Evolutionary conservation across 345 rosid genomes (phyloP).

Genomic region (Citropsis articulata): DNA sequence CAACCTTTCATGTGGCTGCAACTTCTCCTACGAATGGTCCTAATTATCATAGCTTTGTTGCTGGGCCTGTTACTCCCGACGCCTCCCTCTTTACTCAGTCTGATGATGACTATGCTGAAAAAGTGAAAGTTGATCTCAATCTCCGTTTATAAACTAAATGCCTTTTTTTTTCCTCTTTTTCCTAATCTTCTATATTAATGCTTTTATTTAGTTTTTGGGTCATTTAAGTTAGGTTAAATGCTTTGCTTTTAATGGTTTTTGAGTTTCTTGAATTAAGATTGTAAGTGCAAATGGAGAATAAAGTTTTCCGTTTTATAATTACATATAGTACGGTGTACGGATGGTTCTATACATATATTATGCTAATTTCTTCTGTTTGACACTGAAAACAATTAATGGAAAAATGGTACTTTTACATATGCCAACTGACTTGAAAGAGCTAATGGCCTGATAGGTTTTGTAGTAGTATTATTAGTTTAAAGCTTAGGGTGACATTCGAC

Average conservation of each 20-base stretch:
- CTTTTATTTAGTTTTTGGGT: not conserved
- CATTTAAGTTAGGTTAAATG: not conserved
- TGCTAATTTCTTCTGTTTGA: not conserved
- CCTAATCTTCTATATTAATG: too few species aligned
- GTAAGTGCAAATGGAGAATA: not conserved
- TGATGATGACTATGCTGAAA: conserved; percentile 17
- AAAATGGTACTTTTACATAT: not conserved
- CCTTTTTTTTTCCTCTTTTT: too few species aligned
- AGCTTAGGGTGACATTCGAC: not conserved
- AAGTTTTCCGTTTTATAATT: not conserved
- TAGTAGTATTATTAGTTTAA: not conserved
- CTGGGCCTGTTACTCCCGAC: conserved; percentile 1
- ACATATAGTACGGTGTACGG: not conserved
- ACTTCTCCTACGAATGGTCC: not conserved
- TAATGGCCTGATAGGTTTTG: not conserved
- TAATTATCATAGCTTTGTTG: not conserved
- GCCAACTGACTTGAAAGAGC: too few species aligned
- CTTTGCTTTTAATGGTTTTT: not conserved
- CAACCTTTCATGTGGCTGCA: not conserved
- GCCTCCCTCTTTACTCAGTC: conserved; percentile 5
- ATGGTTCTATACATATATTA: not conserved
- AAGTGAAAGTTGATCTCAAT: conserved; percentile 39
- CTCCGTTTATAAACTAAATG: conserved; percentile 34
- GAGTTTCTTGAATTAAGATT: not conserved
- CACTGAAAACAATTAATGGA: not conserved